These are phyloP conservation scores for Irpex sp. DNA, from an alignment of 1,284 basidiomycete genomes.

Conservation along the genomic window DNA sequence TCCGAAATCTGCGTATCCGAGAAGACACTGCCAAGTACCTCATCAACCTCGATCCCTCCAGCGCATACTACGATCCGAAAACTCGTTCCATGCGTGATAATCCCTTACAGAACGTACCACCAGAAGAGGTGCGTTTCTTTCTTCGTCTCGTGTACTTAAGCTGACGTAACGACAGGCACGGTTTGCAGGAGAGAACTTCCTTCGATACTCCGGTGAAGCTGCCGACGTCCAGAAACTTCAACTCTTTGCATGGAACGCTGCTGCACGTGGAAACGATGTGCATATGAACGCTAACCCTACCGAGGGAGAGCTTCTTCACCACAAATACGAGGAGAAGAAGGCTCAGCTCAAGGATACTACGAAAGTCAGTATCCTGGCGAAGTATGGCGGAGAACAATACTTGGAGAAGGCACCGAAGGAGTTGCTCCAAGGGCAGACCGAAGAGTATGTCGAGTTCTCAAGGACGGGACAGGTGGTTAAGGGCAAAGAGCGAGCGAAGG, in stretches of 20 bases:
- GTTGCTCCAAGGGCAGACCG: conserved; percentile 90
- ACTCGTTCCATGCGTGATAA: conserved; percentile 99
- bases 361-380: conserved; percentile 83
- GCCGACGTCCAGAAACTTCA: conserved; percentile 89
- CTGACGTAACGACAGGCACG: conserved; percentile 50
- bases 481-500: conserved; percentile 85
- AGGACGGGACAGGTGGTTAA: conserved; percentile 88
- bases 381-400: conserved; percentile 95
- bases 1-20: conserved; percentile 96
- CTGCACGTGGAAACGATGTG: conserved; percentile 89
- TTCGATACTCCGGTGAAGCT: conserved; percentile 88
- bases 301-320: conserved; percentile 88
- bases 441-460: conserved; percentile 97
- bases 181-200: conserved; percentile 97
- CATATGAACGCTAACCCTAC: conserved; percentile 97
- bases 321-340: conserved; percentile 90
- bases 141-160: not conserved
- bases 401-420: conserved; percentile 87
- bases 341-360: conserved; percentile 86
- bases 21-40: conserved; percentile 99
- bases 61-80: conserved; percentile 99
- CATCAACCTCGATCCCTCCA: conserved; percentile 93
- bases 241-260: conserved; percentile 97
- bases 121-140: conserved; percentile 77
- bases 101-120: conserved; percentile 69